Percentiles rank a stretch among this genome's conserved stretches.
phyloP scores from a whole-genome alignment of 352 stramenopile species.

The Phytophthora hybrid region DNA sequence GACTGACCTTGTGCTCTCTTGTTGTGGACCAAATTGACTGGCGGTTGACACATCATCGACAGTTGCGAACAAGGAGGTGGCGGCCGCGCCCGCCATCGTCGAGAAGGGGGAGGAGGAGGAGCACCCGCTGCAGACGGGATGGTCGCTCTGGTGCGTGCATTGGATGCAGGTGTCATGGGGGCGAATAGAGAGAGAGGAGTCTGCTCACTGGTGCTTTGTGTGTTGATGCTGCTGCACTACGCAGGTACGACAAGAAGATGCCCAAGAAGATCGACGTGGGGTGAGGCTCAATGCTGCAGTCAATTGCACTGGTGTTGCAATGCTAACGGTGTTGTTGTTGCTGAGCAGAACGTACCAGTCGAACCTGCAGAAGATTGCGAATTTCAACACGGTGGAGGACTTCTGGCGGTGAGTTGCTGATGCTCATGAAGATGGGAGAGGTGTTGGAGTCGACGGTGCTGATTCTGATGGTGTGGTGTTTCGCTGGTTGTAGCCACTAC shows the following conservation, averaged over 20 bases:
- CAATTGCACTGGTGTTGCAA: background rate
- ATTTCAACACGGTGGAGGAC: constrained; percentile 92
- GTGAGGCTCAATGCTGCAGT: constrained; percentile 46
- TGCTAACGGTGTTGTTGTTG: constrained; percentile 5
- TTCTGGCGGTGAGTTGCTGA: constrained; percentile 86
- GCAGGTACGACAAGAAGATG: constrained; percentile 95
- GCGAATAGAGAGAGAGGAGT: background rate
- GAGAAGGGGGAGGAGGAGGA: constrained; percentile 60
- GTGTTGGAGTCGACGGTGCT: constrained; percentile 5
- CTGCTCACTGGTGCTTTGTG: constrained; percentile 1
- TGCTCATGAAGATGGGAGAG: background rate
- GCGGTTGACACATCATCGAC: constrained; percentile 15
- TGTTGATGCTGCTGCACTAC: constrained; percentile 13
- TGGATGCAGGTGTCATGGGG: background rate
- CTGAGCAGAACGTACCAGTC: constrained; percentile 41
- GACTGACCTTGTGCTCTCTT: constrained; percentile 25
- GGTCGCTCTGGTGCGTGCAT: constrained; percentile 85
- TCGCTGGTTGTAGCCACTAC: constrained; percentile 75
- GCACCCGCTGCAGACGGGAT: constrained; percentile 89
- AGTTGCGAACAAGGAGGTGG: constrained; percentile 43
- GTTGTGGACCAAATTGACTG: background rate
- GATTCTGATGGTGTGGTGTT: background rate
- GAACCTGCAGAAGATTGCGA: constrained; percentile 90
- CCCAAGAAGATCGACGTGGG: constrained; percentile 90
- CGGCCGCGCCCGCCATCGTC: constrained; percentile 27